Base-by-base conservation (phyloP, 768 basidiomycete species). In the Cystofilobasidium capitatum region DNA sequence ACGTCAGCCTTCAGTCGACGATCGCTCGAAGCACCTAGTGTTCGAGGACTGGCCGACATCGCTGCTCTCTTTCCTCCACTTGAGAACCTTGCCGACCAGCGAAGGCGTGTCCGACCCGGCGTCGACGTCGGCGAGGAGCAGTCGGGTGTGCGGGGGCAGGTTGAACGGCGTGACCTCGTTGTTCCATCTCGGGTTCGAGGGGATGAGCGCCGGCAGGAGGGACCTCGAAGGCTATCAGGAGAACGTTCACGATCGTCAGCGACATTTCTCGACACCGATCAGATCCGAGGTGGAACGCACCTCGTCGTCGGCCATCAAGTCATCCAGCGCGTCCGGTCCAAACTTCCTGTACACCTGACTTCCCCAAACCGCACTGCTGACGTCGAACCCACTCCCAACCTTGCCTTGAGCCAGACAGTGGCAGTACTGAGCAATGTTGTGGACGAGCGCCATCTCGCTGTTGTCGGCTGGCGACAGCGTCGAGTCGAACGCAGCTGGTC, bases 341-440 rank as follows among this genome's bases (percentile, higher is more conserved):
- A 97, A 97, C 54, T 93, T 84, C 29, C 84, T 87, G 79, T 98
- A 99, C 9, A 91, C 74, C 73, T 98, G 94, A 74, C 91, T 92
- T 29, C 96, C 96, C 76, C 88, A 98, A 3, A 90, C 88, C 1
- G 94, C 94, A 0, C 91, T 84, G 8, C 90, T 85, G 57, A 99
- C 89, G 74, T 99, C 96, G 79, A 99, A 99, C 8, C 96, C 96
- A 73, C 89, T 91, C 36, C 96, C 96, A 20, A 99, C 87, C 78
- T 99, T 99, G 45, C 96, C 96, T 79, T 99, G 96, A 0, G 94
- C 96, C 42, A 92, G 81, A 74, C 92, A 97, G 76, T 99, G 96
- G 9, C 91, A 84, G 75, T 87, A 96, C 75, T 99, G 96, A 5
- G 96, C 86, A 49, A 89, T 82, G 75, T 96, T 97, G 77, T 99